A percentile compares a stretch with the other conserved stretches of the same genome.
Conservation (phyloP, 169 alveolate genomes). For the Plasmodium knowlesi region DNA sequence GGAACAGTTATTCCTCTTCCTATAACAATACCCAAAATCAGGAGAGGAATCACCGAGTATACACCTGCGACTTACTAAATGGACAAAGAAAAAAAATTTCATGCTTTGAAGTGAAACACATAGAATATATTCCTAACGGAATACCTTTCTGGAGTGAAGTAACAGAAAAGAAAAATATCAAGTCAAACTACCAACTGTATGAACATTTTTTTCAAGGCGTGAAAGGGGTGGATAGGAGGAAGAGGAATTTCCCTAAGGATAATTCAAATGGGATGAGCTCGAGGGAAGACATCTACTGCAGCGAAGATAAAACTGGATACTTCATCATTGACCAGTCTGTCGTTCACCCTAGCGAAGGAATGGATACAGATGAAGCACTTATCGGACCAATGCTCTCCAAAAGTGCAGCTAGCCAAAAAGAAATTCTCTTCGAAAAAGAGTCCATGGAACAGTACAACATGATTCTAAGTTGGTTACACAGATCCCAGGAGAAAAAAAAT, state of each 20-base stretch:
- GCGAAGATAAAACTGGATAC: background rate
- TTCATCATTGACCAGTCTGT: background rate
- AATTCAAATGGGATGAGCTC: background rate
- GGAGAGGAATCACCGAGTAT: background rate
- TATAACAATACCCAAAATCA: background rate
- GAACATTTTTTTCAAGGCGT: background rate
- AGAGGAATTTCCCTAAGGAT: background rate
- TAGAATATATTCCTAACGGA: background rate
- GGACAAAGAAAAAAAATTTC: background rate
- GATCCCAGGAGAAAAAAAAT: background rate
- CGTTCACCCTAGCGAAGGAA: background rate
- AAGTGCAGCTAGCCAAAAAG: background rate
- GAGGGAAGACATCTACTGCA: background rate
- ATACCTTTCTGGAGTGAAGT: background rate
- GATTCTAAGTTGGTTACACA: background rate
- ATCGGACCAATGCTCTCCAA: background rate
- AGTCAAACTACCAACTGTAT: background rate
- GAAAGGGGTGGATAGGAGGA: background rate
- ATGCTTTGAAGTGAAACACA: background rate
- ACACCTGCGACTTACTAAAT: background rate
- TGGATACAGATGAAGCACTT: background rate
- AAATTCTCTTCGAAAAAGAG: background rate
- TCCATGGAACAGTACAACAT: conserved; percentile 8
- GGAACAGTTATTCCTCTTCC: background rate
- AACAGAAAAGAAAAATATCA: background rate